phyloP scores from a whole-genome alignment of 2,329 filamentous ascomycete species.

The Periglandula ipomoeae region DNA sequence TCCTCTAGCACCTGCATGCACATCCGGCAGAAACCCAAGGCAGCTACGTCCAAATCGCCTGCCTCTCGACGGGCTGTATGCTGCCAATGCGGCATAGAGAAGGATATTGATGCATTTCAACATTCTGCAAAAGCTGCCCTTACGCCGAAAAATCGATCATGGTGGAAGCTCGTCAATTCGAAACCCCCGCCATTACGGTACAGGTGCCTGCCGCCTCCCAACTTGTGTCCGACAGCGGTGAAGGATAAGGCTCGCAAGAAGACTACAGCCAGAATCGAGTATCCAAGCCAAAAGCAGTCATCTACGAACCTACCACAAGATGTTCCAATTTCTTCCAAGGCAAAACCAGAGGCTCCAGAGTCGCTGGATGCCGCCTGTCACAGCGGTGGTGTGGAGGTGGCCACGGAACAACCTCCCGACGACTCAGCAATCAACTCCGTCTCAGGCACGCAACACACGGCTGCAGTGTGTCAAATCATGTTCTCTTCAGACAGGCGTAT shows the following conservation, averaged over 20 bases:
- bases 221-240: not conserved
- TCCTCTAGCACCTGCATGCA: too few relatives aligned
- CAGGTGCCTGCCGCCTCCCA: not conserved
- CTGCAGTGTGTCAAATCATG: not conserved
- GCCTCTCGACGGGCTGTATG: too few relatives aligned
- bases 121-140: not conserved
- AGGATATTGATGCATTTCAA: too few relatives aligned
- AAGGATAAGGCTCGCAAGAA: not conserved
- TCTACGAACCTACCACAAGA: too few relatives aligned
- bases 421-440: too few relatives aligned
- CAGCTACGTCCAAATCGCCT: too few relatives aligned
- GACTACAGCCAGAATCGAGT: not conserved
- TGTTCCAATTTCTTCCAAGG: too few relatives aligned
- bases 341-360: too few relatives aligned
- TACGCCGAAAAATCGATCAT: not conserved
- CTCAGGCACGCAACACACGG: not conserved
- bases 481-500: not conserved
- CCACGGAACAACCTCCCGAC: too few relatives aligned
- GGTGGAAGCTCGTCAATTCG: not conserved
- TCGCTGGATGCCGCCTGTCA: not conserved
- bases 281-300: not conserved
- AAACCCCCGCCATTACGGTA: not conserved
- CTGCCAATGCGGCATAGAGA: too few relatives aligned
- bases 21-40: too few relatives aligned
- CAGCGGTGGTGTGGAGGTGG: too few relatives aligned